Evolutionary conservation across 73 alveolate genomes (phyloP).

Genomic region (Diophrys appendiculata): DNA sequence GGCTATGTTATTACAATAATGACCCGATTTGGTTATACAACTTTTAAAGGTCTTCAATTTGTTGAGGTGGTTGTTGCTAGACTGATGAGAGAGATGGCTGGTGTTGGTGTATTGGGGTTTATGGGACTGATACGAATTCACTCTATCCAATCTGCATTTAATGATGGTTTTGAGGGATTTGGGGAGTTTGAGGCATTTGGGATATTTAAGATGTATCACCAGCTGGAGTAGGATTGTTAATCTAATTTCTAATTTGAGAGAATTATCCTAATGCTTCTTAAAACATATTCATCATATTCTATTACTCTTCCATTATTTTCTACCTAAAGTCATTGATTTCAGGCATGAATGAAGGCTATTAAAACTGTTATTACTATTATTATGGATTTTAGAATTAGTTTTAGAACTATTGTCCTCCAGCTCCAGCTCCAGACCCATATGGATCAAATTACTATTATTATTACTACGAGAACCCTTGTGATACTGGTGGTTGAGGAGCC

Average conservation of each 20-base stretch:
- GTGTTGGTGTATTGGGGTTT: too few species aligned
- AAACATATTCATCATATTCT: neutral
- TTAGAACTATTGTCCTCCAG: too few species aligned
- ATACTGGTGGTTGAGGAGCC: too few species aligned
- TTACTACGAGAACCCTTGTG: too few species aligned
- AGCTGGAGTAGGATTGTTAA: neutral
- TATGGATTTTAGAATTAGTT: neutral
- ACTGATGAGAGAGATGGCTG: too few species aligned
- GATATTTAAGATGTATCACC: neutral
- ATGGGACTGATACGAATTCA: too few species aligned
- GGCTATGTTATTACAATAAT: too few species aligned
- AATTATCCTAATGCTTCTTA: neutral
- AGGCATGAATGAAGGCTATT: neutral
- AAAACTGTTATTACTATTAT: neutral
- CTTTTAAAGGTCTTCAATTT: too few species aligned
- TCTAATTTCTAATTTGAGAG: neutral
- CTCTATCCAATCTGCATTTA: neutral
- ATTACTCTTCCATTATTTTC: neutral
- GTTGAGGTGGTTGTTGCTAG: too few species aligned
- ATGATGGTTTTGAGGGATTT: neutral
- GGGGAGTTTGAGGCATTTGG: neutral
- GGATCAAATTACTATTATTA: too few species aligned
- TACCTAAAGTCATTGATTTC: neutral
- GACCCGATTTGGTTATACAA: too few species aligned
- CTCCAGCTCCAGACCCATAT: too few species aligned